Base-by-base conservation (phyloP, 2,329 filamentous ascomycete genomes). In the Stylonectria norvegica region DNA sequence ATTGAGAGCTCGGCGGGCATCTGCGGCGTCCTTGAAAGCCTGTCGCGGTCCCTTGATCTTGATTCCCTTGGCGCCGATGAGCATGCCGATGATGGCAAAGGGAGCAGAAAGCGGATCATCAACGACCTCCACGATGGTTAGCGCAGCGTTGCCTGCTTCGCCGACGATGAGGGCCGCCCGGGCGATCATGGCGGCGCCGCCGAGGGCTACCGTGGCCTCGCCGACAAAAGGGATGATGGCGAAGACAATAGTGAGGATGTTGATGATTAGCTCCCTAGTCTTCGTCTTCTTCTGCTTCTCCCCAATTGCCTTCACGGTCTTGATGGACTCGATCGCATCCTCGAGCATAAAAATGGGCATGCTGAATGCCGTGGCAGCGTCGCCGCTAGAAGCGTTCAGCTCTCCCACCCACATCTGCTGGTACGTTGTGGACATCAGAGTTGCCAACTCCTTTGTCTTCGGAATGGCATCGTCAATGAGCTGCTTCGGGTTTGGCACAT, bases 191-290 rank as follows among this genome's bases (percentile, higher is more conserved):
- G 7, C 22, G 8, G 12, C 12, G 22, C 22, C 22, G 22, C 8
- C 22, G 22, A 25, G 22, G 22, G 8, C 12, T 12, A 12, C 22
- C 8, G 8, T 25, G 22, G 42, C 49, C 25, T 52, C 48, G 2
- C 45, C 49, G 9, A 54, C 33, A 2, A 59, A 48, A 7, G 22
- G 22, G 1, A 49, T 19, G 1, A 45, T 46, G 3, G 36, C 38
- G 4, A 33, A 17, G 3, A 49, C 49, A 1, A 56, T 40, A 5
- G 23, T 70, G 16, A 75, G 49, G 11, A 69, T 63, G 20, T 38
- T 34, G 10, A 59, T 11, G 18, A 62, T 50, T 2, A 60, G 45
- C 2, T 52, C 33, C 7, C 47, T 48, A 9, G 51, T 51, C 20
- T 60, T 43, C 0, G 45, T 42, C 16, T 56, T 28, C 33, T 53